Conservation (phyloP, 2,329 filamentous ascomycete species). For the Claviceps purpurea region DNA sequence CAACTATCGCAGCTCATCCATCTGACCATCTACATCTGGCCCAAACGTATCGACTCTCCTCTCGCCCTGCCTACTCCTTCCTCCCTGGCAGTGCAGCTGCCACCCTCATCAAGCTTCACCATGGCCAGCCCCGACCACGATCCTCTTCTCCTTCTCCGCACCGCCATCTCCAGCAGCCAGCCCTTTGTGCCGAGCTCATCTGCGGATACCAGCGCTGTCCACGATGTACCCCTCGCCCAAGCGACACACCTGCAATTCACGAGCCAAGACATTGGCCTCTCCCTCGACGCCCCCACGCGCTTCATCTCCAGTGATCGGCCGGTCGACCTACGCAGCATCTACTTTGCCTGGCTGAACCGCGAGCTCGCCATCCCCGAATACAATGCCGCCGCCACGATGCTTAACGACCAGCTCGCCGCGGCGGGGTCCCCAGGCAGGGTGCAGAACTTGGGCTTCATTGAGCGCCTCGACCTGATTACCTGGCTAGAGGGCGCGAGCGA, state of each 20-base stretch:
- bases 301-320: slow-evolving; percentile 67
- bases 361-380: slow-evolving; percentile 85
- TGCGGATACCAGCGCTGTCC: slow-evolving; percentile 42
- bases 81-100: neutral
- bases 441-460: slow-evolving; percentile 81
- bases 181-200: slow-evolving; percentile 63
- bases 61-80: neutral
- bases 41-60: neutral
- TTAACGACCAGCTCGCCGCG: slow-evolving; percentile 64
- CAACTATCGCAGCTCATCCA: neutral
- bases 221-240: slow-evolving; percentile 52
- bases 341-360: slow-evolving; percentile 91
- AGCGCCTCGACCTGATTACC: slow-evolving; percentile 79
- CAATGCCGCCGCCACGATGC: slow-evolving; percentile 65
- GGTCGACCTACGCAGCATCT: slow-evolving; percentile 85
- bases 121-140: slow-evolving; percentile 56
- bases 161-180: slow-evolving; percentile 60
- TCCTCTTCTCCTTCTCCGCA: slow-evolving; percentile 70
- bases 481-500: slow-evolving; percentile 86
- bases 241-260: slow-evolving; percentile 72
- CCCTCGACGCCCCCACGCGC: slow-evolving; percentile 64
- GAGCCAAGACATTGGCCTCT: slow-evolving; percentile 46
- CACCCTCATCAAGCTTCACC: slow-evolving; percentile 7
- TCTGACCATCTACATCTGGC: neutral
- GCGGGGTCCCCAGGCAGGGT: slow-evolving; percentile 53